phyloP scores from a whole-genome alignment of 257 asterid genomes.

The Solanum gracilifrons region DNA sequence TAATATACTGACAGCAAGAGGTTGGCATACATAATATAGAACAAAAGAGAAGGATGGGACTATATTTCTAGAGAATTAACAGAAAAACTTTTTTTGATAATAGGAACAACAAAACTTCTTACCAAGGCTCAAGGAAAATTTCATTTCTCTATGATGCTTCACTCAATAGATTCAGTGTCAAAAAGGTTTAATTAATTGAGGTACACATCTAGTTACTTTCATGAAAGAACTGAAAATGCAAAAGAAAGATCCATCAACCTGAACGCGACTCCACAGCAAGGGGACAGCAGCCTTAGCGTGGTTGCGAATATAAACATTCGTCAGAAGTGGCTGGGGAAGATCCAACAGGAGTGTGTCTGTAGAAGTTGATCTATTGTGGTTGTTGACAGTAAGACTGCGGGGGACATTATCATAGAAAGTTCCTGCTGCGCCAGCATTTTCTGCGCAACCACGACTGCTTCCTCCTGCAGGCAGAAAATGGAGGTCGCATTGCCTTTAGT shows the following conservation, averaged over 20 bases:
- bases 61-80: not conserved
- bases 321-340: slow-evolving; percentile 84
- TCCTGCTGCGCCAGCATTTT: slow-evolving; percentile 98
- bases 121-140: not conserved
- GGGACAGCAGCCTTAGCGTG: slow-evolving; percentile 93
- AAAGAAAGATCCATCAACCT: slow-evolving; percentile 34
- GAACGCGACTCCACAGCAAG: slow-evolving; percentile 98
- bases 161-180: not conserved
- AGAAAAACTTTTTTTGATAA: not conserved
- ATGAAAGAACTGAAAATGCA: not conserved
- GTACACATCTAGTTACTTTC: not conserved
- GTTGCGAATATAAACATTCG: slow-evolving; percentile 75
- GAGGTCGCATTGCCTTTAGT: slow-evolving; percentile 12
- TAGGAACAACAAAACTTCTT: not conserved
- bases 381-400: slow-evolving; percentile 87
- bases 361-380: slow-evolving; percentile 61
- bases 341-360: slow-evolving; percentile 93
- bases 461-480: slow-evolving; percentile 59
- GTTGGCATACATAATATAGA: not conserved
- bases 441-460: slow-evolving; percentile 80
- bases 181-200: not conserved
- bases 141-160: not conserved
- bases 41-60: not conserved
- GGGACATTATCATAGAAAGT: slow-evolving; percentile 91
- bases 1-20: not conserved